Conservation (phyloP, 2,329 filamentous ascomycete species). For the Ascochyta rabiei region DNA sequence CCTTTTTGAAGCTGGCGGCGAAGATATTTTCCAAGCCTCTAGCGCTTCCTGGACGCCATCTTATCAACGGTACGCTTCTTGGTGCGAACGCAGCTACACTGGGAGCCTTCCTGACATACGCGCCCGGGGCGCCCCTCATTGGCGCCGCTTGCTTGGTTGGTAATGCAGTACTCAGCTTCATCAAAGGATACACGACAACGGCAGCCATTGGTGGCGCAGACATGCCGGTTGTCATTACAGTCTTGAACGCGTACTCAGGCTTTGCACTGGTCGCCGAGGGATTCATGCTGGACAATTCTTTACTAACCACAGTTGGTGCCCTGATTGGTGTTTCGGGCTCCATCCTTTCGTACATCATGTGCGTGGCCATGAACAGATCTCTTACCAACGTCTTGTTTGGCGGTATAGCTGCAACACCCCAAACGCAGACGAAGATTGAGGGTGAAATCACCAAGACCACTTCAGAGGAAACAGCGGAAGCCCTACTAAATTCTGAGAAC, state of each 20-base stretch:
- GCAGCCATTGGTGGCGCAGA: constrained; percentile 90
- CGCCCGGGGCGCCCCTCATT: constrained; percentile 77
- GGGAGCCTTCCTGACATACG: constrained; percentile 82
- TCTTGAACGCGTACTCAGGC: constrained; percentile 88
- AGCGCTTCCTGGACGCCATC: constrained; percentile 73
- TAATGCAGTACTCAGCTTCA: constrained; percentile 78
- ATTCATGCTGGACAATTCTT: constrained; percentile 86
- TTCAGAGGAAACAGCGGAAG: constrained; percentile 80
- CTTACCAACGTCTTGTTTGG: constrained; percentile 90
- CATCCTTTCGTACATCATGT: constrained; percentile 72
- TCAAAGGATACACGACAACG: constrained; percentile 87
- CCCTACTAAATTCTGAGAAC: constrained; percentile 75
- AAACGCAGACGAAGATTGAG: constrained; percentile 75
- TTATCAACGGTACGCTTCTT: constrained; percentile 76
- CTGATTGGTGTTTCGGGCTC: constrained; percentile 88
- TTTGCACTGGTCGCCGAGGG: constrained; percentile 90
- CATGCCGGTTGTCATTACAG: constrained; percentile 91
- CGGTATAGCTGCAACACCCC: constrained; percentile 67
- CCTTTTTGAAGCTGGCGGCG: constrained; percentile 84
- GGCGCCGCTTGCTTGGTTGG: constrained; percentile 78
- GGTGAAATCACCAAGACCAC: constrained; percentile 79
- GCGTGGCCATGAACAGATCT: constrained; percentile 89
- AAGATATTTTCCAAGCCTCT: constrained; percentile 80
- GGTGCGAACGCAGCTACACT: constrained; percentile 81
- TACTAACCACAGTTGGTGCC: constrained; percentile 83